A percentile compares a stretch with the other conserved stretches of the same genome.
phyloP scores from a whole-genome alignment of 2,329 filamentous ascomycete genomes.

The Neofusicoccum cordaticola region DNA sequence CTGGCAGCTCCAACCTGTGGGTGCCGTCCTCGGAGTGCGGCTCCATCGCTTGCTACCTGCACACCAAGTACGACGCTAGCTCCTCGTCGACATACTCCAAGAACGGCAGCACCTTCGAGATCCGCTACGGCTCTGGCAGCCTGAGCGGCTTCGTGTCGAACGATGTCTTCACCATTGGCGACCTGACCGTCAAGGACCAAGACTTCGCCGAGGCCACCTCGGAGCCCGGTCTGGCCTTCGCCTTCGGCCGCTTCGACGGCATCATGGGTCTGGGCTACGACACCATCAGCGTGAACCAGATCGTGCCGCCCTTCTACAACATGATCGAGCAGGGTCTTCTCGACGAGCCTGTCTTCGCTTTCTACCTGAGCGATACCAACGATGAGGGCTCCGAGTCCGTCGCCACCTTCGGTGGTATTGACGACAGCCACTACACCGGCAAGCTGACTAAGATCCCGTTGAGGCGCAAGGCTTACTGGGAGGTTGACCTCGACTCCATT shows the following conservation, averaged over 20 bases:
- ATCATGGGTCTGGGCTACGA: conserved; percentile 94
- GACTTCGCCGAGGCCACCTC: conserved; percentile 94
- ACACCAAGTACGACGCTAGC: conserved; percentile 92
- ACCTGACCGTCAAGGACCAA: conserved; percentile 82
- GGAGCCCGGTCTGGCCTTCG: conserved; percentile 95
- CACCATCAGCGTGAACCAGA: conserved; percentile 93
- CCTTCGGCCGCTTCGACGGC: conserved; percentile 95
- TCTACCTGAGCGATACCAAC: conserved; percentile 82
- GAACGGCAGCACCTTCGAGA: conserved; percentile 90
- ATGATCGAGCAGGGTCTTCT: conserved; percentile 87
- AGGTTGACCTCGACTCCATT: conserved; percentile 93
- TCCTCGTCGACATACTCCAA: conserved; percentile 86
- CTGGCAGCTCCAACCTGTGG: conserved; percentile 98
- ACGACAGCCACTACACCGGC: conserved; percentile 77
- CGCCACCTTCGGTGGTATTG: conserved; percentile 84
- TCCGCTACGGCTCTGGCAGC: conserved; percentile 91
- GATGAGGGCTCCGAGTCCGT: conserved; percentile 74
- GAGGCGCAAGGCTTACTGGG: conserved; percentile 99
- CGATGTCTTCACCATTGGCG: conserved; percentile 82
- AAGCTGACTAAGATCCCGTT: conserved; percentile 91
- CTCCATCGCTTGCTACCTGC: conserved; percentile 97
- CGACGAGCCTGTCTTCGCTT: conserved; percentile 91
- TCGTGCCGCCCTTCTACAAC: conserved; percentile 94
- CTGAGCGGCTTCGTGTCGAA: conserved; percentile 91
- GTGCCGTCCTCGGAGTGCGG: conserved; percentile 86